Base-by-base conservation (phyloP, 768 basidiomycete species). In the Suillus placidus region DNA sequence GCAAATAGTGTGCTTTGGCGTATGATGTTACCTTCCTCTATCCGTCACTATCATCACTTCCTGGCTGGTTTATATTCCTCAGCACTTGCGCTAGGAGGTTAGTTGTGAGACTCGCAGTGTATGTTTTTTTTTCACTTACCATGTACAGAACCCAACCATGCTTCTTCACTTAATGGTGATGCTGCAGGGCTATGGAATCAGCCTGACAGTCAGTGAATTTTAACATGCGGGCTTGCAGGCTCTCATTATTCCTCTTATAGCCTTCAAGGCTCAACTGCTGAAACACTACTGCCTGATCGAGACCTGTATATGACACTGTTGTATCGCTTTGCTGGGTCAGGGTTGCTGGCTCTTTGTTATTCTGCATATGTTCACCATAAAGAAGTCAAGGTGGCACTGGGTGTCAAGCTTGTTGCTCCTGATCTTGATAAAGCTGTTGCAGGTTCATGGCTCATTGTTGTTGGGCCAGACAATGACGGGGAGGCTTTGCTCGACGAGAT, bases 391-490 rank as follows among this genome's bases (percentile, higher is more conserved):
- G 97, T 97, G 3, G 95, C 97, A 7, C 84, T 97, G 58, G 97
- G 97, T 74, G 91, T 99, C 75, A 99, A 99, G 82, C 87, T 99
- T 66, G 86, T 90, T 51, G 97, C 94, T 0, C 91, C 97, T 1
- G 97, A 97, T 73, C 86, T 99, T 23, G 97, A 99, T 73, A 98
- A 98, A 76, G 96, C 97, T 14, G 97, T 99, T 67, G 97, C 97
- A 66, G 97, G 97, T 71, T 98, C 97, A 47, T 90, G 94, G 10
- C 81, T 99, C 60, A 86, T 99, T 58, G 93, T 99, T 37, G 86
- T 91, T 57, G 93, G 96, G 18, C 94, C 95, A 61, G 96, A 99
- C 71, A 96, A 99, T 69, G 96, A 99, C 69, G 97, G 97, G 73
- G 97, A 97, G 57, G 95, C 95, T 45, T 80, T 98, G 38, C 90